Base-by-base conservation (phyloP, 2,329 filamentous ascomycete species). In the Aureobasidium lini region DNA sequence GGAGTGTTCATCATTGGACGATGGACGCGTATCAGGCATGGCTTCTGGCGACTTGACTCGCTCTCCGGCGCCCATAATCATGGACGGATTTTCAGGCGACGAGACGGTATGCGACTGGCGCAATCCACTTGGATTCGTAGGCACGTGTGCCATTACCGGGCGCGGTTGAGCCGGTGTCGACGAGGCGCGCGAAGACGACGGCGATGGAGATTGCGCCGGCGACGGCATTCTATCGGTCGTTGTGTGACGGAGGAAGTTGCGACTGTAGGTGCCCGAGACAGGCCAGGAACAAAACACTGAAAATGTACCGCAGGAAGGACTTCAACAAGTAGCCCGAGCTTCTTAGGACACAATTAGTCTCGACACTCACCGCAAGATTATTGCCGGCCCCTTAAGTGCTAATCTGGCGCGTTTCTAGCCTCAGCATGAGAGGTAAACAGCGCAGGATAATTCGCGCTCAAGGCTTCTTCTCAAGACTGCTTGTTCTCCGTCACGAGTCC, bases 101-200 rank as follows among this genome's bases (percentile, higher is more conserved):
- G 46, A 54, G 1, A 59, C 23, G n/a, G 48, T 60, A 43, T 60
- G 59, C 23, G 61, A 61, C 31, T 60, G 43, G 16, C 61, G 61
- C 48, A 63, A 50, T 8, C 61, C 57, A 32, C 54, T 60, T 4
- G 61, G 61, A 29, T 61, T 60, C 10, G 50, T 16, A 11, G 61
- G 61, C 13, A 47, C 56, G 32, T 63, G 61, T 6, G 46, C 56
- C 37, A 52, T 60, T 16, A 52, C 57, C 28, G 36, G 40, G 10
- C 43, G 61, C n/a, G 23, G 36, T 52, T 37, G 53, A 36, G 53
- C 32, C 7, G 36, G 23, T 4, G 59, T 49, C 6, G 61, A 56
- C 15, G 59, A 36, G 36, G 59, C 37, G n/a, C 23, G 52, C 32
- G 59, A 44, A 10, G 57, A 16, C 18, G 57, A 40, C 18, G 57